phyloP scores from a whole-genome alignment of 306 rosid species.

The Acacia confusa region DNA sequence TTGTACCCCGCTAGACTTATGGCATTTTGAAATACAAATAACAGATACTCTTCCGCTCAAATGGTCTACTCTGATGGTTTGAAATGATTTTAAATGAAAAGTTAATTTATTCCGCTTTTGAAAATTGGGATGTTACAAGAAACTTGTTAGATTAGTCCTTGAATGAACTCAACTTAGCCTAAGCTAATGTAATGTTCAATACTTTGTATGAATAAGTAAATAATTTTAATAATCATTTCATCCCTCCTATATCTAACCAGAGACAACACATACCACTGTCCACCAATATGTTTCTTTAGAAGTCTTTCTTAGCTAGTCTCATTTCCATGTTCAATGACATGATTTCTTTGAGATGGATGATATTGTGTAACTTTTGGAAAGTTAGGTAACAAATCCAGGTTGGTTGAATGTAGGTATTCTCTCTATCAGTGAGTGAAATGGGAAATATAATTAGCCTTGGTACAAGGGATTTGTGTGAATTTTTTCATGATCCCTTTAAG shows the following conservation, averaged over 20 bases:
- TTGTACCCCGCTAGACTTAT: too few relatives aligned
- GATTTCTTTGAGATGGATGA: conserved; percentile 20
- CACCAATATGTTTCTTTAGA: not conserved
- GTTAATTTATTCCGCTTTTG: too few relatives aligned
- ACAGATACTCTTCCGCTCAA: too few relatives aligned
- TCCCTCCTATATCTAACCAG: not conserved
- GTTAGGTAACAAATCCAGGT: conserved; percentile 24
- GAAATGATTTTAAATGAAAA: too few relatives aligned
- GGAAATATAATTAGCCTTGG: conserved; percentile 79
- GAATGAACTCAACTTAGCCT: not conserved
- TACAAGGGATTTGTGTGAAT: conserved; percentile 65
- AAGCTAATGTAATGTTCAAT: not conserved
- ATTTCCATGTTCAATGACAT: not conserved
- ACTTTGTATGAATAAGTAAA: not conserved
- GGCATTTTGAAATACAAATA: too few relatives aligned
- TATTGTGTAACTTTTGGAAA: conserved; percentile 2
- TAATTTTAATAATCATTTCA: too few relatives aligned
- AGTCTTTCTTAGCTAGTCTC: not conserved
- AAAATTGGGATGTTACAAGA: too few relatives aligned
- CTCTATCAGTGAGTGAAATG: conserved; percentile 81
- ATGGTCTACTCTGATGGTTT: too few relatives aligned
- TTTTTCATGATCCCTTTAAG: conserved; percentile 69
- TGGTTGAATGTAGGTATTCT: conserved; percentile 66
- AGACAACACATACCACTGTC: not conserved
- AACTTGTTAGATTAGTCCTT: not conserved